These are phyloP conservation scores for Cladosporium sp. DNA, from an alignment of 2,329 filamentous ascomycete genomes.

Conservation along the genomic window DNA sequence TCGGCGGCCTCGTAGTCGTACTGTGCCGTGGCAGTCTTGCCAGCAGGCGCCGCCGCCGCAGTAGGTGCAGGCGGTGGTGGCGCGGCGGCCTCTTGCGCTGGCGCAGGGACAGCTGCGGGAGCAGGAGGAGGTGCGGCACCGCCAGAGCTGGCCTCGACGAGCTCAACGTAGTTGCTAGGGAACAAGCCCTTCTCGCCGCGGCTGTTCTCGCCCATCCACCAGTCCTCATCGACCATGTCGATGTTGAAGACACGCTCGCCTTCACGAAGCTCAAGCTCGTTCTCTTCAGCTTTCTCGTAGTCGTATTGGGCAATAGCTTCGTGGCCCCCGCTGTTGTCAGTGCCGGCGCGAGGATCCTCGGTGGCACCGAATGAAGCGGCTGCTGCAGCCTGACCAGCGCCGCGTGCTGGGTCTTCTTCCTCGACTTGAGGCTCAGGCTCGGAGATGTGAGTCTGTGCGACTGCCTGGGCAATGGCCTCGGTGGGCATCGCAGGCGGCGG, in stretches of 20 bases:
- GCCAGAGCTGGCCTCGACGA: conserved; percentile 57
- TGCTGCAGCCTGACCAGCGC: conserved; percentile 50
- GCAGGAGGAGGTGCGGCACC: conserved; percentile 44
- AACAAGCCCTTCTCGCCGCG: conserved; percentile 86
- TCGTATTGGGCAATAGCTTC: conserved; percentile 86
- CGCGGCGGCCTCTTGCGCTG: conserved; percentile 33
- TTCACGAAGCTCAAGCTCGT: conserved; percentile 88
- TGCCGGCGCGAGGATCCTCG: conserved; percentile 35
- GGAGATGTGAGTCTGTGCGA: conserved; percentile 65
- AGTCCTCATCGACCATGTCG: conserved; percentile 96
- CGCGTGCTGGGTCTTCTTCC: conserved; percentile 57
- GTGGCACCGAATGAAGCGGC: conserved; percentile 47
- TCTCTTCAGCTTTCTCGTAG: conserved; percentile 96
- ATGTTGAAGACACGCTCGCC: conserved; percentile 88
- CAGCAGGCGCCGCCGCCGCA: conserved; percentile 43
- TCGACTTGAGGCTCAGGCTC: conserved; percentile 64
- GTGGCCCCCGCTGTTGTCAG: conserved; percentile 55
- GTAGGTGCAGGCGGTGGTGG: conserved; percentile 27
- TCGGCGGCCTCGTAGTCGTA: conserved; percentile 98
- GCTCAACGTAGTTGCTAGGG: conserved; percentile 94
- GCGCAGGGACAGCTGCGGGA: conserved; percentile 39
- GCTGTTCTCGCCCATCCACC: conserved; percentile 95
- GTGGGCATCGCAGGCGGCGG: conserved; percentile 61
- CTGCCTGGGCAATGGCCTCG: conserved; percentile 60
- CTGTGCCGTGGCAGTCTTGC: conserved; percentile 72